phyloP scores from a whole-genome alignment of 2,329 filamentous ascomycete genomes.

The Trematosphaeria pertusa region DNA sequence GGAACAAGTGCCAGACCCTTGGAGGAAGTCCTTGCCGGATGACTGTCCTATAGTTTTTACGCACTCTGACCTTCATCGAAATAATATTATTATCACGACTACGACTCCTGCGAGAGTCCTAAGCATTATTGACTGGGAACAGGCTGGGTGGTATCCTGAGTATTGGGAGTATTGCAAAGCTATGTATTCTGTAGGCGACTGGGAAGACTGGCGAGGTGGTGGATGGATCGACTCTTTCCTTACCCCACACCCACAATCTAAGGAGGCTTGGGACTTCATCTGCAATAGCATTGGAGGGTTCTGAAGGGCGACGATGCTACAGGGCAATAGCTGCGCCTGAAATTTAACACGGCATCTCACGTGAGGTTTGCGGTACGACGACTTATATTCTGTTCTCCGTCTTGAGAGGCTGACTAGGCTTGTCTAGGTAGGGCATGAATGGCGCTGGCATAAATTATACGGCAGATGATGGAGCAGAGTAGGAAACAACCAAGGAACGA shows the following conservation, averaged over 20 bases:
- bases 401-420: background rate
- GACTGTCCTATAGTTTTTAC: constrained; percentile 40
- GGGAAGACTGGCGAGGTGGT: constrained; percentile 14
- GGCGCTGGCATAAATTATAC: background rate
- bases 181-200: constrained; percentile 13
- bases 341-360: background rate
- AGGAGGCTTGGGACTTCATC: constrained; percentile 15
- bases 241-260: constrained; percentile 7
- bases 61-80: constrained; percentile 44
- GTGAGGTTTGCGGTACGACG: background rate
- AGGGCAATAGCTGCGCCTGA: background rate
- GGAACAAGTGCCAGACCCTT: constrained; percentile 28
- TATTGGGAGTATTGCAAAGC: constrained; percentile 48
- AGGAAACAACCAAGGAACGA: background rate
- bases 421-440: background rate
- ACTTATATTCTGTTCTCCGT: background rate
- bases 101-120: constrained; percentile 25
- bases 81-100: constrained; percentile 42
- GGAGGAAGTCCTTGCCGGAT: constrained; percentile 31
- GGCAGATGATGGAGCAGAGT: background rate
- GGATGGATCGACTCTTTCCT: constrained; percentile 18
- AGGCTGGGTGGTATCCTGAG: constrained; percentile 46
- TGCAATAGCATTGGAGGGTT: constrained; percentile 2
- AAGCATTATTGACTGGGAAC: constrained; percentile 45
- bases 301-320: background rate